These are phyloP conservation scores for Gnetum montanum DNA, from an alignment of 75 land plant species.

Conservation along the genomic window DNA sequence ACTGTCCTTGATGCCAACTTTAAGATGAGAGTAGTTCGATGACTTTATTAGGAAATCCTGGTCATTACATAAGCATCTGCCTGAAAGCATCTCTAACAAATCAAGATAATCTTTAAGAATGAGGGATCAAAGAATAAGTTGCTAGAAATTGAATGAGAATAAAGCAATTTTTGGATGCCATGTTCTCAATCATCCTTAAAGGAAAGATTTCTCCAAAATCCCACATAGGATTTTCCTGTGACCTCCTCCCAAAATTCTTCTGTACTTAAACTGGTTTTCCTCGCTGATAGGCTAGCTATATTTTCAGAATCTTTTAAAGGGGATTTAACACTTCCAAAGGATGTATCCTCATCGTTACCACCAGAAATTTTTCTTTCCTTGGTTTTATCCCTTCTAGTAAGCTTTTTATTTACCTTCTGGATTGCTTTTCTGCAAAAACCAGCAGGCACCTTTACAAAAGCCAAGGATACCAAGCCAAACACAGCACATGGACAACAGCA, in stretches of 20 bases:
- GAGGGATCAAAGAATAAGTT: too few species aligned
- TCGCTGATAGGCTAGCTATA: not conserved
- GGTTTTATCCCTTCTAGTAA: slow-evolving; percentile 4
- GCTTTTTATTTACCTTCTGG: not conserved
- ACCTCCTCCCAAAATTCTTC: slow-evolving; percentile 8
- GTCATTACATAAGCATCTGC: too few species aligned
- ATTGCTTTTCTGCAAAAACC: slow-evolving; percentile 25
- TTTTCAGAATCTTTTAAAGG: not conserved
- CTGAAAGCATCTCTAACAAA: too few species aligned
- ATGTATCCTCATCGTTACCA: not conserved
- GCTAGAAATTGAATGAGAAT: too few species aligned
- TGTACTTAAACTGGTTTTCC: not conserved
- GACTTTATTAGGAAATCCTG: too few species aligned
- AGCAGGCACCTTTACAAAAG: slow-evolving; percentile 34
- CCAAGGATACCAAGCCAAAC: slow-evolving; percentile 16
- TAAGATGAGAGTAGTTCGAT: too few species aligned
- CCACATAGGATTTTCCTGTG: slow-evolving; percentile 3
- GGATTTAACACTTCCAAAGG: not conserved
- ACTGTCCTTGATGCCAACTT: too few species aligned
- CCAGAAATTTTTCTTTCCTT: not conserved
- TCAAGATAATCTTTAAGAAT: too few species aligned
- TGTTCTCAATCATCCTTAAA: too few species aligned
- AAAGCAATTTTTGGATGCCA: too few species aligned
- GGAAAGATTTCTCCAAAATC: slow-evolving; percentile 9
- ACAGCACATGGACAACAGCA: slow-evolving; percentile 41